These are phyloP conservation scores for Raffaelea ambrosiae DNA, from an alignment of 2,329 filamentous ascomycete genomes.

Conservation along the genomic window DNA sequence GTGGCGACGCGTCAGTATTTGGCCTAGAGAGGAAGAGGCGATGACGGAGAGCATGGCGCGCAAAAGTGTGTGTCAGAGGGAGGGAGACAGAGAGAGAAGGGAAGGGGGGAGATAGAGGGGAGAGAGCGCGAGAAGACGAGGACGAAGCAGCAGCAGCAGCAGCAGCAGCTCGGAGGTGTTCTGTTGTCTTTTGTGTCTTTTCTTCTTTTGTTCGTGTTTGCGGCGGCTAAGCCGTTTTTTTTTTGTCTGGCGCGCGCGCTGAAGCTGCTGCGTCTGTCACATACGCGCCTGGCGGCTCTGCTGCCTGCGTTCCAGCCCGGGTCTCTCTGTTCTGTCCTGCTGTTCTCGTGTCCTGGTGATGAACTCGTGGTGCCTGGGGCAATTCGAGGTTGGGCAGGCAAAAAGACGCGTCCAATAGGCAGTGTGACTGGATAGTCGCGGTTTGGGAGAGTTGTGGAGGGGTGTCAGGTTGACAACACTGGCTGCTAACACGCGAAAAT, in stretches of 20 bases:
- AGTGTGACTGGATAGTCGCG: background rate
- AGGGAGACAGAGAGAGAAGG: background rate
- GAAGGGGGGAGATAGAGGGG: background rate
- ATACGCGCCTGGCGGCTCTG: no score
- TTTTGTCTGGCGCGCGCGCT: no score
- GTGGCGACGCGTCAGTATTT: constrained; percentile 10
- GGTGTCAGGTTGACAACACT: background rate
- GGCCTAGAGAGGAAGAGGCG: background rate
- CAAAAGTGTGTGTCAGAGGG: no score
- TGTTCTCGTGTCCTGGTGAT: background rate
- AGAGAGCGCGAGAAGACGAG: background rate
- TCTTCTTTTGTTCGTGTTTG: no score
- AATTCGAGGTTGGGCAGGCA: background rate
- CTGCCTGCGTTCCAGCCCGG: no score
- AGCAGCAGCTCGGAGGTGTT: background rate
- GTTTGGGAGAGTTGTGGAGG: background rate
- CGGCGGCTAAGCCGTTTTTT: no score
- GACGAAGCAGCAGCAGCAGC: background rate
- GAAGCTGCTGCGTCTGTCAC: no score
- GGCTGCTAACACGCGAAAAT: background rate
- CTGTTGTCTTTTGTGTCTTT: no score
- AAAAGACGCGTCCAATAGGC: background rate
- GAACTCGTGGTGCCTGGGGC: background rate
- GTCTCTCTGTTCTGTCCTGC: background rate
- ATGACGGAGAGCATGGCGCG: background rate